A percentile compares a stretch with the other conserved stretches of the same genome.
phyloP scores from a whole-genome alignment of 257 asterid species.

The Paulownia fortunei region DNA sequence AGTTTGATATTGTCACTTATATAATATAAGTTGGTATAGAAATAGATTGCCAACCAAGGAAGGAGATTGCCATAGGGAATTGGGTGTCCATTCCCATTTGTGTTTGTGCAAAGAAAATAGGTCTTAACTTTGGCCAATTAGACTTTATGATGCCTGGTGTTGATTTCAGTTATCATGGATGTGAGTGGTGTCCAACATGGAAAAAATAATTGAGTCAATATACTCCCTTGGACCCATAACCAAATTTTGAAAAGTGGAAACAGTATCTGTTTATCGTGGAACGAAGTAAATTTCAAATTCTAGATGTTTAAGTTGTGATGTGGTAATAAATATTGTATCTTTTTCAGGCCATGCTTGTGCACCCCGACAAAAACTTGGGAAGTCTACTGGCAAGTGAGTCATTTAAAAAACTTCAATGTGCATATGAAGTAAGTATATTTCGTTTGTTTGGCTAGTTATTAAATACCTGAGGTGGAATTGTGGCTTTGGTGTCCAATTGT shows the following conservation, averaged over 20 bases:
- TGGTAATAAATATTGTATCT: not conserved
- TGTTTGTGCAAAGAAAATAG: too few relatives aligned
- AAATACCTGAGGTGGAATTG: slow-evolving; percentile 31
- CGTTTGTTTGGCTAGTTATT: not conserved
- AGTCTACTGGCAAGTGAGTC: slow-evolving; percentile 92
- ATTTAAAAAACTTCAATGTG: slow-evolving; percentile 95
- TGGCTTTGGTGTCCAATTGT: slow-evolving; percentile 22
- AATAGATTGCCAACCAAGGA: not conserved
- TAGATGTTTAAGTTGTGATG: not conserved
- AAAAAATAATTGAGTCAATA: not conserved
- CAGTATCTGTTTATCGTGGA: not conserved
- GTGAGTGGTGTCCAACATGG: not conserved
- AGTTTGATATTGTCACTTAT: not conserved
- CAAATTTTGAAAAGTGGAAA: not conserved
- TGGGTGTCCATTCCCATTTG: too few relatives aligned
- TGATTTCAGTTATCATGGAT: not conserved
- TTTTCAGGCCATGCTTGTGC: slow-evolving; percentile 95
- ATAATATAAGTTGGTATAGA: not conserved
- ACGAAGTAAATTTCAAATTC: not conserved
- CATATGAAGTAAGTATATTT: slow-evolving; percentile 76
- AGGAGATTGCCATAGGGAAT: not conserved
- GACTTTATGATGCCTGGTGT: not conserved
- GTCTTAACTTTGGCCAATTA: too few relatives aligned
- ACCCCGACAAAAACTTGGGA: slow-evolving; percentile 99
- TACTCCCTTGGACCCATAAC: too few relatives aligned